Percentiles rank a stretch among this genome's conserved stretches.
Evolutionary conservation across 495 filamentous ascomycete species (phyloP).

Genomic region (Xylaria castorea): DNA sequence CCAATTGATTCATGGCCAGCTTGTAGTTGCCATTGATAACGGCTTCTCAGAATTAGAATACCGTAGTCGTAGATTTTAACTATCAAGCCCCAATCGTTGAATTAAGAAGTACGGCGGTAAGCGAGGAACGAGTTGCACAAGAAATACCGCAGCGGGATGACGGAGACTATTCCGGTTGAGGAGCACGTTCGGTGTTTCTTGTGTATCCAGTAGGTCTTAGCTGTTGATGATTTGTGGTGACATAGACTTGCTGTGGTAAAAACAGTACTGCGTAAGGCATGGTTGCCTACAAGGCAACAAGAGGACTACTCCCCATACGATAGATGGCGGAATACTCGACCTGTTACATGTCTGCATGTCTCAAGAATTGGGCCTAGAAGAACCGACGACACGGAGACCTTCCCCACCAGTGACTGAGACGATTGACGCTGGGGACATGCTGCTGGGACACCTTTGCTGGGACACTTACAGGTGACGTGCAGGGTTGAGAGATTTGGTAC

Average conservation of each 20-base stretch:
- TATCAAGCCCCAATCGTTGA: not conserved
- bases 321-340: not conserved
- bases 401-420: constrained; percentile 27
- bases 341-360: not conserved
- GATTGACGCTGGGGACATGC: constrained; percentile 34
- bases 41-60: not conserved
- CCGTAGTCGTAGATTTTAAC: not conserved
- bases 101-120: not conserved
- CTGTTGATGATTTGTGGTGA: not conserved
- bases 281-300: not conserved
- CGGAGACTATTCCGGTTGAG: constrained; percentile 8
- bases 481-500: constrained; percentile 41
- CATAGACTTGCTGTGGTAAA: not conserved
- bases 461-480: constrained; percentile 40
- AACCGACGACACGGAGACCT: constrained; percentile 24
- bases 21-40: not conserved
- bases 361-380: not conserved
- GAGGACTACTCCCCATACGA: not conserved
- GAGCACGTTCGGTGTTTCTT: not conserved
- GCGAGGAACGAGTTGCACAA: constrained; percentile 10
- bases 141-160: constrained; percentile 1
- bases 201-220: constrained; percentile 2
- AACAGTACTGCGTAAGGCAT: not conserved
- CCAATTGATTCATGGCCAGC: not conserved
- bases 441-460: constrained; percentile 32